These are phyloP conservation scores for Babesia ovis DNA, from an alignment of 169 alveolate genomes.

Conservation along the genomic window DNA sequence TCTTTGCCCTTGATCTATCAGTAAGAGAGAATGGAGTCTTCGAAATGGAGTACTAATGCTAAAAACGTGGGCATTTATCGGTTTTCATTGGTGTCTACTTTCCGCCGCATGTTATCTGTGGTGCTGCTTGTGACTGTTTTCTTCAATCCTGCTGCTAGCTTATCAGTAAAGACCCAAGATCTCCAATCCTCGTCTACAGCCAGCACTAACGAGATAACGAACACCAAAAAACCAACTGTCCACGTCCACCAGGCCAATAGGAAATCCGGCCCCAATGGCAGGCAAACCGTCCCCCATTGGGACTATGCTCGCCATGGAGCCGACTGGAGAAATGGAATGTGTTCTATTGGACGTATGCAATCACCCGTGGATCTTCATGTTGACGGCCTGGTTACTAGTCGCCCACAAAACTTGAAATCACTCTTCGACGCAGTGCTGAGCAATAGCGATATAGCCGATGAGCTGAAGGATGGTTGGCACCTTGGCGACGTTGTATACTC, in stretches of 20 bases:
- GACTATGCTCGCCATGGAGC: constrained; percentile 79
- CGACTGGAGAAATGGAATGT: constrained; percentile 78
- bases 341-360: constrained; percentile 75
- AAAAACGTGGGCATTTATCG: not conserved
- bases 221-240: not conserved
- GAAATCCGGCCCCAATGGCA: not conserved
- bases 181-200: not conserved
- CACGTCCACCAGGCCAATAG: not conserved
- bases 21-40: not conserved
- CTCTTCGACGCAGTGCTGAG: constrained; percentile 70
- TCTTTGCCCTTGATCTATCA: not conserved
- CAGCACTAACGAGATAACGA: not conserved
- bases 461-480: constrained; percentile 67
- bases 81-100: not conserved
- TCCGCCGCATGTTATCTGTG: constrained; percentile 6
- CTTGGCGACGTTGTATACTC: constrained; percentile 80
- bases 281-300: constrained; percentile 36
- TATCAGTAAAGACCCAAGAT: constrained; percentile 1
- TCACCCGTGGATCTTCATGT: constrained; percentile 83
- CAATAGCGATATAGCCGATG: constrained; percentile 18
- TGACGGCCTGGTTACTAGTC: constrained; percentile 69
- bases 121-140: not conserved
- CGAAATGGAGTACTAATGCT: not conserved
- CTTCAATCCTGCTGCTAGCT: not conserved
- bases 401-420: constrained; percentile 63